phyloP scores from a whole-genome alignment of 2,329 filamentous ascomycete genomes.

The Ophiostoma novo-ulmi region DNA sequence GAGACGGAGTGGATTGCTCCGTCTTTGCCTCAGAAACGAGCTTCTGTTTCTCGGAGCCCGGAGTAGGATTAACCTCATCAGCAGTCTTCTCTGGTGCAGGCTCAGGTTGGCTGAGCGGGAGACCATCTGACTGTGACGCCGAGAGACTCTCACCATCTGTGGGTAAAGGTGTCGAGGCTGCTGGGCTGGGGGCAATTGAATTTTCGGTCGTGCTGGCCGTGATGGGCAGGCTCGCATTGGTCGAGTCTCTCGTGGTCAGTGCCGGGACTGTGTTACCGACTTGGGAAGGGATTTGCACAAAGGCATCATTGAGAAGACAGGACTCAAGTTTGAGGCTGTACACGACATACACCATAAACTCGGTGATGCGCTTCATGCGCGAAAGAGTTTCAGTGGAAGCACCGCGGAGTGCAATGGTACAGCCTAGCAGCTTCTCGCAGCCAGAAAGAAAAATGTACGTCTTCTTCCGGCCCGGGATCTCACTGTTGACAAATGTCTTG shows the following conservation, averaged over 20 bases:
- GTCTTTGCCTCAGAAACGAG: neutral
- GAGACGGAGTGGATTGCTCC: slow-evolving; percentile 8
- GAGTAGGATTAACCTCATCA: neutral
- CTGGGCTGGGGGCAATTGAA: slow-evolving; percentile 5
- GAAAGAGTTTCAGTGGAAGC: slow-evolving; percentile 65
- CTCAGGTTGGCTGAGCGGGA: slow-evolving; percentile 5
- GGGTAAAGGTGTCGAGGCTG: neutral
- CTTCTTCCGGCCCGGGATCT: slow-evolving; percentile 70
- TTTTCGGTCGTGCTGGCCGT: neutral
- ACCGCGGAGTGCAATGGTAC: slow-evolving; percentile 87
- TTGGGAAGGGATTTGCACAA: slow-evolving; percentile 67
- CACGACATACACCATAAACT: slow-evolving; percentile 98
- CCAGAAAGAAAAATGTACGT: slow-evolving; percentile 95
- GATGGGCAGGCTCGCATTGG: slow-evolving; percentile 4
- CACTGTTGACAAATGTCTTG: slow-evolving; percentile 84
- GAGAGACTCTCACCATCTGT: slow-evolving; percentile 15
- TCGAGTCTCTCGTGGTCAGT: slow-evolving; percentile 33
- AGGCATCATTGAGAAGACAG: slow-evolving; percentile 87
- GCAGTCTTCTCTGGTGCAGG: neutral
- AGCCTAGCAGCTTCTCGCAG: slow-evolving; percentile 82
- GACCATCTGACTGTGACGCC: slow-evolving; percentile 12
- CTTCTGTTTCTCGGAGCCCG: neutral
- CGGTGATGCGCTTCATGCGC: slow-evolving; percentile 85
- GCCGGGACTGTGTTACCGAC: slow-evolving; percentile 33
- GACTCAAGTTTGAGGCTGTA: slow-evolving; percentile 97